Conservation (phyloP, 257 asterid species). For the Henckelia pumila region DNA sequence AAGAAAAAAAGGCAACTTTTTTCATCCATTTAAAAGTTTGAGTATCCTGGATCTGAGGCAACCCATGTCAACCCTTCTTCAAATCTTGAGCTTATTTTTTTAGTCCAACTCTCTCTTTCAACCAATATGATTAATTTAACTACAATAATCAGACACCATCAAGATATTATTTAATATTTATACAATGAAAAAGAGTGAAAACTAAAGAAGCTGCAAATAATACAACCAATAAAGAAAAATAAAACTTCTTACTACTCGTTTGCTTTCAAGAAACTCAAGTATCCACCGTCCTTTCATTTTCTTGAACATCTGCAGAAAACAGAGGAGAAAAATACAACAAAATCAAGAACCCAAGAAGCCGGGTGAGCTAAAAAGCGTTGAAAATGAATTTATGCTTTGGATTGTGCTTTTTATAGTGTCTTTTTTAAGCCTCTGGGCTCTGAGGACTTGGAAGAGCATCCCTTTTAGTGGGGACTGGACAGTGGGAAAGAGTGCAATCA, state of each 20-base stretch:
- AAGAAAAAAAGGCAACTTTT: slow-evolving; percentile 28
- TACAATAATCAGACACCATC: slow-evolving; percentile 24
- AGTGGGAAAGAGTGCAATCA: neutral
- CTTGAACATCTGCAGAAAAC: neutral
- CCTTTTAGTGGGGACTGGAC: neutral
- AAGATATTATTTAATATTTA: slow-evolving; percentile 22
- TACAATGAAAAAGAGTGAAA: slow-evolving; percentile 7
- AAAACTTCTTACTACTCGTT: neutral
- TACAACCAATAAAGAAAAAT: neutral
- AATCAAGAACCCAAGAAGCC: slow-evolving; percentile 21
- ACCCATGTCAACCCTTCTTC: slow-evolving; percentile 58
- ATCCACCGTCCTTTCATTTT: neutral
- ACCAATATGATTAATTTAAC: slow-evolving; percentile 31
- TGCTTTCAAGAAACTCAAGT: neutral
- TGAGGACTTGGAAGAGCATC: neutral
- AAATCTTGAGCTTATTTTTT: slow-evolving; percentile 36
- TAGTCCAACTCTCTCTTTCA: slow-evolving; percentile 42
- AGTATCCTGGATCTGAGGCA: slow-evolving; percentile 96
- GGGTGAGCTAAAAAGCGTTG: neutral
- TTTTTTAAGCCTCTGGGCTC: no score
- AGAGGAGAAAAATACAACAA: neutral
- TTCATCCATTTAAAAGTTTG: slow-evolving; percentile 37
- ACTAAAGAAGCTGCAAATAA: neutral
- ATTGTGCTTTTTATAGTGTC: neutral
- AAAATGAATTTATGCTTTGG: neutral